phyloP scores from a whole-genome alignment of 768 basidiomycete species.

The Termitomyces sp. region DNA sequence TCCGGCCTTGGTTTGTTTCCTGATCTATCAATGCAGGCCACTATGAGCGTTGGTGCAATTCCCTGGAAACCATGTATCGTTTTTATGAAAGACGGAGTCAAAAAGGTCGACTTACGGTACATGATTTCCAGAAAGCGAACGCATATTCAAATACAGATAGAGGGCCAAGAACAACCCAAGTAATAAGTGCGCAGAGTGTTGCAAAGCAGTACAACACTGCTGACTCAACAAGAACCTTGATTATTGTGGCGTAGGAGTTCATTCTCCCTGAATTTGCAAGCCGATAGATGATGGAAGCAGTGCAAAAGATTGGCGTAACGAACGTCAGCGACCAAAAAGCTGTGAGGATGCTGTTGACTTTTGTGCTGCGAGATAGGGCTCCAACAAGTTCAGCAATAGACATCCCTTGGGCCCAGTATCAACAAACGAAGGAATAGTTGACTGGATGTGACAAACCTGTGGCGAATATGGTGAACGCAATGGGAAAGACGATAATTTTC shows the following conservation, averaged over 20 bases:
- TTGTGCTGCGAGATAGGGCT: background rate
- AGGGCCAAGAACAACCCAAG: background rate
- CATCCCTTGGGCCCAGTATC: background rate
- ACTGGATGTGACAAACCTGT: background rate
- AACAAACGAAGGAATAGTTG: background rate
- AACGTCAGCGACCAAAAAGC: conserved; percentile 3
- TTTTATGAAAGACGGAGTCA: background rate
- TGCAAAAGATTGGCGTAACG: conserved; percentile 8
- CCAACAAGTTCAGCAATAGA: background rate
- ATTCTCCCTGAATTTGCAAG: background rate
- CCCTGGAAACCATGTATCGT: background rate
- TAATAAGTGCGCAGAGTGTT: background rate
- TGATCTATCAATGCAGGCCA: background rate
- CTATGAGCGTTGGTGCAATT: background rate
- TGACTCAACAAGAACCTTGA: background rate
- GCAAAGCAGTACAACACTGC: background rate
- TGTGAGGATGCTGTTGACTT: background rate
- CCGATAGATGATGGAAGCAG: conserved; percentile 9
- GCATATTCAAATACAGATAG: background rate
- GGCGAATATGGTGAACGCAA: background rate
- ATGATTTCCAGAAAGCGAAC: background rate
- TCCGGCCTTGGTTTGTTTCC: background rate
- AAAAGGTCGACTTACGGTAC: background rate
- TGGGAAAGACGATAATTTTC: background rate
- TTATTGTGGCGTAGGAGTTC: background rate